These are phyloP conservation scores for Daldinia vernicosa DNA, from an alignment of 495 filamentous ascomycete genomes.

Conservation along the genomic window DNA sequence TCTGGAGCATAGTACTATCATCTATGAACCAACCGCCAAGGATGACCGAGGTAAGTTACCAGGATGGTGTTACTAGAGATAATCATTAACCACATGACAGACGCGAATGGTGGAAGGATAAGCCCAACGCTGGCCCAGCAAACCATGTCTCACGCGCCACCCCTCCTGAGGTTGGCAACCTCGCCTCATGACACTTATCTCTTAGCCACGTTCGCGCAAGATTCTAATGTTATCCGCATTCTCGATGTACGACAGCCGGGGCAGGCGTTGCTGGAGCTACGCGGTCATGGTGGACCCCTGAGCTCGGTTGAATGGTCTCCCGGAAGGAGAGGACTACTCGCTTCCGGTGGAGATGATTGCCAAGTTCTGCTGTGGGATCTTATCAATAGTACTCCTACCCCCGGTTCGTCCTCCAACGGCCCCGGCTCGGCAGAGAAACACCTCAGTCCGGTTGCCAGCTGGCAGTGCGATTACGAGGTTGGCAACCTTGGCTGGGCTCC, in stretches of 20 bases:
- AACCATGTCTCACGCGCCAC: slow-evolving; percentile 81
- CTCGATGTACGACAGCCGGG: slow-evolving; percentile 97
- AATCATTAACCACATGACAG: slow-evolving; percentile 42
- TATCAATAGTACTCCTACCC: slow-evolving; percentile 70
- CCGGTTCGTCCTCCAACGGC: slow-evolving; percentile 57
- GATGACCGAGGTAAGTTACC: slow-evolving; percentile 78
- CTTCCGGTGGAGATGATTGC: slow-evolving; percentile 91
- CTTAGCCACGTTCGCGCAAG: slow-evolving; percentile 93
- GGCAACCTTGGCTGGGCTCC: slow-evolving; percentile 95
- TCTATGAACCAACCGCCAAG: slow-evolving; percentile 95
- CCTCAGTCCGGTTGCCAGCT: slow-evolving; percentile 79
- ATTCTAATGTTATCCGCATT: slow-evolving; percentile 91
- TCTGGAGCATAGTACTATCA: slow-evolving; percentile 97
- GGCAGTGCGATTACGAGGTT: slow-evolving; percentile 97
- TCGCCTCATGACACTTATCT: slow-evolving; percentile 96
- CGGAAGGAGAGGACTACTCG: slow-evolving; percentile 82
- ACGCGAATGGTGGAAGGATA: slow-evolving; percentile 60
- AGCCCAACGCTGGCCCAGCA: slow-evolving; percentile 74
- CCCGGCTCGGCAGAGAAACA: slow-evolving; percentile 62
- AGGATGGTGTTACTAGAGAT: not conserved
- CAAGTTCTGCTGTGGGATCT: slow-evolving; percentile 95
- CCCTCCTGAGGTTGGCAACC: slow-evolving; percentile 86
- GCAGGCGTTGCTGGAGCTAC: slow-evolving; percentile 91
- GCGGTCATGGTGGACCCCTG: slow-evolving; percentile 85
- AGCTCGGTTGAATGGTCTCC: slow-evolving; percentile 98